Base-by-base conservation (phyloP, 1,284 basidiomycete species). In the Stygiomarasmius scandens region DNA sequence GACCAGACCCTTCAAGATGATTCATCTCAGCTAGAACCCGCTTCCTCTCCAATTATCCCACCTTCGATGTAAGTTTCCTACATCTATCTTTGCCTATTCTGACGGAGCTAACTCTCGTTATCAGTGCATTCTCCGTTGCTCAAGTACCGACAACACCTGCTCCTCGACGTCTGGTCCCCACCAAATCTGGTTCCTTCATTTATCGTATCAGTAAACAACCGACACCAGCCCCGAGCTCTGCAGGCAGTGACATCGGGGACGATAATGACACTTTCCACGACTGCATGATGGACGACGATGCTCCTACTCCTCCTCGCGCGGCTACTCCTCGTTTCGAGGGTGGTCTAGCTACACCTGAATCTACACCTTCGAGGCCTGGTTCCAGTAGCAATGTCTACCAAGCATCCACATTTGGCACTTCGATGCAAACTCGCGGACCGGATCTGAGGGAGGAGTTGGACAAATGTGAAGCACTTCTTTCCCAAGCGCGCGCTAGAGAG, bases 161-260 rank as follows among this genome's bases (percentile, higher is more conserved):
- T 5, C 29, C 29, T 6, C 5, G 12, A 32, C 29, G 29, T 12
- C 12, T 48, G 34, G 25, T 41, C 11, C 47, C 47, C 29, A 55
- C 54, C 25, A 16, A 34, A 20, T 49, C 47, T 11, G 54, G 54
- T 11, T 49, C 54, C 11, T 29, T 55, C n/a, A 55, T 55, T 20
- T 29, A 47, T 14, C 14, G 38, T 10, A n/a, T 46, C 48, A 55
- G 54, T 44, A 55, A 55, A 32, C 54, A 50, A 19, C 54, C 54
- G 12, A 55, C 54, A 16, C 54, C 54, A 11, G 54, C 54, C 11
- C 54, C 54, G 8, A 55, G 47, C 19, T 34, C 25, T 43, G 16
- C 48, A 5, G 54, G 54, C 11, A 34, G 16, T 14, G 34, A 34
- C 14, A 4, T 6, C n/a, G 49, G 22, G 2, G 49, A 38, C 36